Evolutionary conservation across 73 alveolate genomes (phyloP).

Genomic region (Uronychia setigera): DNA sequence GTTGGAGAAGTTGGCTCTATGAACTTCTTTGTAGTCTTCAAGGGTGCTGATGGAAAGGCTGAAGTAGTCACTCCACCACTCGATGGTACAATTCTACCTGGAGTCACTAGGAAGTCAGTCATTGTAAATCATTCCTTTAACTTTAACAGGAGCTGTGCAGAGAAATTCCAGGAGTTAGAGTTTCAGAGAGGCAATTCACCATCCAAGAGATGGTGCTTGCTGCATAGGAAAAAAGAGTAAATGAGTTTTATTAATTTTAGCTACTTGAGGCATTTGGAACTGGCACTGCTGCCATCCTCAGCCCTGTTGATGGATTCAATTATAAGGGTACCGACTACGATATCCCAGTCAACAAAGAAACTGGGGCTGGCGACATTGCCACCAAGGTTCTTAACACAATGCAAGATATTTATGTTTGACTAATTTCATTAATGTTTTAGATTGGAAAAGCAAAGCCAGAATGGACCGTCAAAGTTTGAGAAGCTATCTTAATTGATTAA

Average conservation of each 20-base stretch:
- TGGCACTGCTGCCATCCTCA: slow-evolving; percentile 82
- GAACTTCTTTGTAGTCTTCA: slow-evolving; percentile 68
- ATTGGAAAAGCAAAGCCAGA: not conserved
- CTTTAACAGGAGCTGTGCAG: slow-evolving; percentile 44
- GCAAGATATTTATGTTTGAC: slow-evolving; percentile 14
- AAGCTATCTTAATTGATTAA: not conserved
- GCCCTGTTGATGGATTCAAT: slow-evolving; percentile 67
- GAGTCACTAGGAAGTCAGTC: slow-evolving; percentile 74
- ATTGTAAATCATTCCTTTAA: no score
- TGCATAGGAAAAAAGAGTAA: slow-evolving; percentile 66
- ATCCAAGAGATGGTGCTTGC: slow-evolving; percentile 73
- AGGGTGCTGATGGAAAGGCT: slow-evolving; percentile 59
- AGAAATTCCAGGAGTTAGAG: slow-evolving; percentile 57
- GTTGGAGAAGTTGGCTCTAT: slow-evolving; percentile 70
- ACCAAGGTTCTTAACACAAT: slow-evolving; percentile 12
- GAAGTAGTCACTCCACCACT: slow-evolving; percentile 78
- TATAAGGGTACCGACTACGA: slow-evolving; percentile 49
- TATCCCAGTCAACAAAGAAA: slow-evolving; percentile 30
- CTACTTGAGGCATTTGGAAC: slow-evolving; percentile 78
- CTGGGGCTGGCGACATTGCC: slow-evolving; percentile 50
- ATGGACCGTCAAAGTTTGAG: not conserved
- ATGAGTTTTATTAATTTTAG: not conserved
- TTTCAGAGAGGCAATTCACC: slow-evolving; percentile 67
- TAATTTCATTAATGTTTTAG: not conserved
- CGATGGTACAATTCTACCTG: slow-evolving; percentile 82